Conservation (phyloP, 2,329 filamentous ascomycete species). For the Penicillium sp. region DNA sequence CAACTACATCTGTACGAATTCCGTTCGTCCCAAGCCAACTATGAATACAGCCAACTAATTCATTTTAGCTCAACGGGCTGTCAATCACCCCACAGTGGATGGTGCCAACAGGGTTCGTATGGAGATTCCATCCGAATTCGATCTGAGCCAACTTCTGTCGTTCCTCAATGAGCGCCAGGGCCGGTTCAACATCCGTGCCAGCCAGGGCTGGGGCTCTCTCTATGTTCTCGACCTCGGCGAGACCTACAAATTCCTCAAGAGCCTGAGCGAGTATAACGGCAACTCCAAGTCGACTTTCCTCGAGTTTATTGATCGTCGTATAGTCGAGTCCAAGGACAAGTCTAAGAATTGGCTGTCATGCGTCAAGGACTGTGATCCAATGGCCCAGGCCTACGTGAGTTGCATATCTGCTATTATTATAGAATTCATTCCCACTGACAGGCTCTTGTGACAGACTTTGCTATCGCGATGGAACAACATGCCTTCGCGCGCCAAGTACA, state of each 20-base stretch:
- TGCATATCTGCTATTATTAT: background rate
- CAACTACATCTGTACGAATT: slow-evolving; percentile 48
- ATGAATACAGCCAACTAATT: slow-evolving; percentile 19
- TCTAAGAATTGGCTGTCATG: slow-evolving; percentile 49
- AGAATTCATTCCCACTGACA: background rate
- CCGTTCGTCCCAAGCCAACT: background rate
- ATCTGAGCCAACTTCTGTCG: slow-evolving; percentile 41
- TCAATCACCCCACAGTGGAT: slow-evolving; percentile 45
- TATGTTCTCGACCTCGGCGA: slow-evolving; percentile 47
- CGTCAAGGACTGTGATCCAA: slow-evolving; percentile 44
- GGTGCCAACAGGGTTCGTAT: slow-evolving; percentile 40
- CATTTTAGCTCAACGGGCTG: slow-evolving; percentile 44
- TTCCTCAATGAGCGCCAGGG: slow-evolving; percentile 43
- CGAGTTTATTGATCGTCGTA: slow-evolving; percentile 49
- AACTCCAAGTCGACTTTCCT: slow-evolving; percentile 43
- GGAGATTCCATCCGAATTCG: slow-evolving; percentile 45
- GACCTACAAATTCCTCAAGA: slow-evolving; percentile 44
- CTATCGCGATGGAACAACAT: slow-evolving; percentile 50
- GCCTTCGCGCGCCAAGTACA: slow-evolving; percentile 50
- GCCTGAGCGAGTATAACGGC: slow-evolving; percentile 41
- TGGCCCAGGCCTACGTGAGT: slow-evolving; percentile 46
- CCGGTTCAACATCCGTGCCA: slow-evolving; percentile 48
- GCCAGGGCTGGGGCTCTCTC: slow-evolving; percentile 45
- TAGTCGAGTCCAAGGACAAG: slow-evolving; percentile 48
- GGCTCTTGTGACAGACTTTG: slow-evolving; percentile 33